Base-by-base conservation (phyloP, 2,329 filamentous ascomycete species). In the Verticillium dahliae region DNA sequence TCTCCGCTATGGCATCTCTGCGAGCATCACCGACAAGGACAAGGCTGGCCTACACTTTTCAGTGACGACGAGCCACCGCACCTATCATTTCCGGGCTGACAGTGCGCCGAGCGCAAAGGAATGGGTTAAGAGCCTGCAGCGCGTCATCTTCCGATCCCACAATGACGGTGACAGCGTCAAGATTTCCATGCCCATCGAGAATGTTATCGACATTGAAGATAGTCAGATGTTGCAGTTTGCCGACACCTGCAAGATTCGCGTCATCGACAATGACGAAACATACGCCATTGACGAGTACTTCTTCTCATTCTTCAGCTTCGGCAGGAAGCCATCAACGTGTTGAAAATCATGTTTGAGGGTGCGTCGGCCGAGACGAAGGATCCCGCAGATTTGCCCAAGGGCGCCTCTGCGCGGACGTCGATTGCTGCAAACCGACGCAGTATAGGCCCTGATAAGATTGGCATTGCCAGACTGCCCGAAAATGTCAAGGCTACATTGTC, bases 211-310 rank as follows among this genome's bases (percentile, higher is more conserved):
- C 68, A 87, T 98, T 56, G 95, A 98, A 73, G 91, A 97, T 66
- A 95, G 89, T 57, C 89, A 91, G 61, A 92, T 97, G 77, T 84
- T 96, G 61, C 91, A 96, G 65, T 92, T 96, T 73, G 92, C 92
- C 27, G 91, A 97, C 65, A 98, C 95, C 0, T 90, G 96, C 78
- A 97, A 96, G 75, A 88, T 99, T 64, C 86, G 92, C 41, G 92
- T 97, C 54, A 88, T 98, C 61, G 93, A 97, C 70, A 96, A 92
- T 66, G 91, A 95, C 66, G 94, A 97, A 74, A 96, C 92, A 0
- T 98, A 90, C 75, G 93, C 93, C 2, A 91, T 98, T 65, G 95
- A 99, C 69, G 95, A 99, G 87, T 97, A 98, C 73, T 98, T 96
- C 73, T 98, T 99, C 74, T 95, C 93, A 0, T 98, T 98, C 75